A percentile compares a stretch with the other conserved stretches of the same genome.
phyloP scores from a whole-genome alignment of 1,284 basidiomycete genomes.

The Cryptococcus sp. region DNA sequence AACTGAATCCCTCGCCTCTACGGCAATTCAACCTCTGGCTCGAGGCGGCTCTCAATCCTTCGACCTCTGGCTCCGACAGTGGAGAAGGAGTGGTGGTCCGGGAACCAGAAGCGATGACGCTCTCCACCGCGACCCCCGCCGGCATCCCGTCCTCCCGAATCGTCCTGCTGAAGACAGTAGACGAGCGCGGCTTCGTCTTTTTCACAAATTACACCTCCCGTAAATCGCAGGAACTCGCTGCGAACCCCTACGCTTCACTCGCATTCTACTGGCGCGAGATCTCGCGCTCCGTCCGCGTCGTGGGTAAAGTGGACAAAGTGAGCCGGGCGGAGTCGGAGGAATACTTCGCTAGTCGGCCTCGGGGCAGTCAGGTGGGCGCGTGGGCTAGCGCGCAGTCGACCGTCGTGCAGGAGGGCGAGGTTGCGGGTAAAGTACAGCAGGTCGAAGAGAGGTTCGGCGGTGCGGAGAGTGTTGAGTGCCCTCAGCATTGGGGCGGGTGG shows the following conservation, averaged over 20 bases:
- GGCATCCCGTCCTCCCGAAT: conserved; percentile 84
- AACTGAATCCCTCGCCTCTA: conserved; percentile 68
- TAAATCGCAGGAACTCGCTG: conserved; percentile 77
- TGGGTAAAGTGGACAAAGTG: conserved; percentile 81
- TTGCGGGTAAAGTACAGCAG: conserved; percentile 66
- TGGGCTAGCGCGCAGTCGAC: conserved; percentile 88
- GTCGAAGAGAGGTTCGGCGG: conserved; percentile 64
- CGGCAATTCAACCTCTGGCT: conserved; percentile 86
- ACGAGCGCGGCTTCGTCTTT: conserved; percentile 85
- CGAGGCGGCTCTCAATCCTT: conserved; percentile 59
- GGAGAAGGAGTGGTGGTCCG: conserved; percentile 59
- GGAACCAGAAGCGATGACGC: conserved; percentile 85
- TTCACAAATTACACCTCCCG: conserved; percentile 95
- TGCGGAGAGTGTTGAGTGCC: conserved; percentile 66
- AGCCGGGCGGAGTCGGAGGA: conserved; percentile 69
- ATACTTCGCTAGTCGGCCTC: conserved; percentile 82
- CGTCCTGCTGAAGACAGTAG: conserved; percentile 89
- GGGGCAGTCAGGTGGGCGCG: conserved; percentile 84
- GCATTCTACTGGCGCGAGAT: conserved; percentile 92
- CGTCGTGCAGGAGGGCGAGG: conserved; percentile 69
- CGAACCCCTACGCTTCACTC: conserved; percentile 76
- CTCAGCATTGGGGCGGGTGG: conserved; percentile 97
- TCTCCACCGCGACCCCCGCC: conserved; percentile 72
- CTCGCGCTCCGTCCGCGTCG: conserved; percentile 76
- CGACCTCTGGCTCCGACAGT: conserved; percentile 12